phyloP scores from a whole-genome alignment of 441 rosid species.

The Pelargonium australe region DNA sequence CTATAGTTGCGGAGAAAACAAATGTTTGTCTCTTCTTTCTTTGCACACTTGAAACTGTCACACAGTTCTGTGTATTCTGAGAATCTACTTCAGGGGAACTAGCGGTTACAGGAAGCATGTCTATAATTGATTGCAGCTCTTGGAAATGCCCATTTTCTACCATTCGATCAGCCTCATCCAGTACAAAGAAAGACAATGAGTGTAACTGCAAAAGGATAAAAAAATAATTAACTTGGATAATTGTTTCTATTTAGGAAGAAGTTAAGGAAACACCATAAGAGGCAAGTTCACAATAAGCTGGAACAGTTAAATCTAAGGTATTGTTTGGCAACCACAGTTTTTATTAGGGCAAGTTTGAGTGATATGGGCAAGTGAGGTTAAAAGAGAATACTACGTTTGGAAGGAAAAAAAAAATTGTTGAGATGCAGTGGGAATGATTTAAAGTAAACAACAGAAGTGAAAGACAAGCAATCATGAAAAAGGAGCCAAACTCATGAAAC shows the following conservation, averaged over 20 bases:
- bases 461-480: neutral
- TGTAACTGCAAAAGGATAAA: slow-evolving; percentile 59
- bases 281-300: neutral
- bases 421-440: too few species aligned
- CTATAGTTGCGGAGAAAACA: slow-evolving; percentile 94
- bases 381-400: too few species aligned
- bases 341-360: too few species aligned
- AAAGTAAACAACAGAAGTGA: neutral
- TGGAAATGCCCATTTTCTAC: slow-evolving; percentile 89
- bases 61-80: slow-evolving; percentile 44
- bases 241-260: neutral
- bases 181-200: slow-evolving; percentile 84
- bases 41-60: slow-evolving; percentile 49
- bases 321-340: too few species aligned
- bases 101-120: slow-evolving; percentile 64
- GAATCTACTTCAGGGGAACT: slow-evolving; percentile 38
- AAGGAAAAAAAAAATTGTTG: too few species aligned
- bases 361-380: too few species aligned
- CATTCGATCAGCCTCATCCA: slow-evolving; percentile 99
- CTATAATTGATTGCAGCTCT: slow-evolving; percentile 93
- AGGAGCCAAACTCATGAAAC: neutral
- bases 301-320: too few species aligned
- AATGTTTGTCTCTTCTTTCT: slow-evolving; percentile 91
- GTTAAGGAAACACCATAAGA: neutral
- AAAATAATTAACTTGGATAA: neutral